Conservation (phyloP, 169 alveolate genomes). For the Cryptosporidium meleagridis region DNA sequence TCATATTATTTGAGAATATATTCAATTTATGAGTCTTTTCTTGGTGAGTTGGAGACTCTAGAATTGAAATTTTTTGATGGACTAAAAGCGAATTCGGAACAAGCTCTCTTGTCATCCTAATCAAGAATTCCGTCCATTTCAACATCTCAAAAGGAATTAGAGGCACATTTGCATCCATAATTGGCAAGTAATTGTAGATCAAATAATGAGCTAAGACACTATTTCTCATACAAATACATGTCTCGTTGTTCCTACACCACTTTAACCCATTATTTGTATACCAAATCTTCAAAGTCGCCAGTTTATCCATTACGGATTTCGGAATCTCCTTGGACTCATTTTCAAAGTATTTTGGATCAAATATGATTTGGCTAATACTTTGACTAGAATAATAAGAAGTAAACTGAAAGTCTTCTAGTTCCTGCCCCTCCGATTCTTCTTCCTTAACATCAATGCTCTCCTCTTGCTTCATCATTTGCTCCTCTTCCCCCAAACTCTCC, state of each 20-base stretch:
- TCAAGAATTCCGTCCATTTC: constrained; percentile 83
- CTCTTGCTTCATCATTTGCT: neutral
- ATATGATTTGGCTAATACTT: neutral
- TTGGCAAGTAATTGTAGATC: constrained; percentile 19
- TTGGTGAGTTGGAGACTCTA: constrained; percentile 80
- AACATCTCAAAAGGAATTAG: constrained; percentile 86
- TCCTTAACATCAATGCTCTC: neutral
- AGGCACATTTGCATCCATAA: constrained; percentile 81
- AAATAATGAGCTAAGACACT: constrained; percentile 36
- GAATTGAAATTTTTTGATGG: constrained; percentile 72
- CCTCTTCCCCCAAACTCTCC: constrained; percentile 3
- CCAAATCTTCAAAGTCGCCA: constrained; percentile 38
- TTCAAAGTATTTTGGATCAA: neutral
- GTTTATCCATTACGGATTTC: constrained; percentile 5
- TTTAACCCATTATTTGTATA: constrained; percentile 38
- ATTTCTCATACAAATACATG: constrained; percentile 53
- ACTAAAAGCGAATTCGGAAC: constrained; percentile 66
- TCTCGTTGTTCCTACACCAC: constrained; percentile 68
- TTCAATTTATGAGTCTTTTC: constrained; percentile 69
- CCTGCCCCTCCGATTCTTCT: neutral
- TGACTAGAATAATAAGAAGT: neutral
- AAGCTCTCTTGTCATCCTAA: constrained; percentile 67
- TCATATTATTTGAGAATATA: constrained; percentile 74
- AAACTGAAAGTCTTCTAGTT: neutral
- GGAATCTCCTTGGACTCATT: constrained; percentile 22